These are phyloP conservation scores for Kickxella alabastrina DNA, from an alignment of 192 early-diverging fungal genomes.

Conservation along the genomic window DNA sequence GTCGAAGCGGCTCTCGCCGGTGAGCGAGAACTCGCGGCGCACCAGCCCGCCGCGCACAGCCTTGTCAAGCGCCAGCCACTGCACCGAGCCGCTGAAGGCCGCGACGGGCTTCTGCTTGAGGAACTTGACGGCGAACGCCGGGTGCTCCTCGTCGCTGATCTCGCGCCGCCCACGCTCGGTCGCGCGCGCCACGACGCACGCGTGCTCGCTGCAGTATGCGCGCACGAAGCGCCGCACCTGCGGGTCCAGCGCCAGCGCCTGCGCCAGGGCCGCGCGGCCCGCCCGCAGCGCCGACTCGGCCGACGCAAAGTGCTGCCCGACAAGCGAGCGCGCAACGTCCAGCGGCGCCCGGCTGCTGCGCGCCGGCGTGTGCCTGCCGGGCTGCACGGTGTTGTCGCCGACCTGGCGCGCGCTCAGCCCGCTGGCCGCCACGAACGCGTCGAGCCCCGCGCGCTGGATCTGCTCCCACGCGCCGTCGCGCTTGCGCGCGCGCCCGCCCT, in stretches of 20 bases:
- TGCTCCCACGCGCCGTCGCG: conserved; percentile 39
- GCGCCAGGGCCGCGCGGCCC: conserved; percentile 54
- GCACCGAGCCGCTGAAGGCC: conserved; percentile 61
- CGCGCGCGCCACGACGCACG: conserved; percentile 67
- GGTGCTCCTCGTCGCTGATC: conserved; percentile 71
- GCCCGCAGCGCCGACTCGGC: conserved; percentile 34
- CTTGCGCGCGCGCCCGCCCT: conserved; percentile 41
- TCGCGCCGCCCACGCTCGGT: conserved; percentile 74
- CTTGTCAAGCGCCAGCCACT: conserved; percentile 73
- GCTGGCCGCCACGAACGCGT: conserved; percentile 42
- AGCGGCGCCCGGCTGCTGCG: conserved; percentile 7
- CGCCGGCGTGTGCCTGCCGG: conserved; percentile 36
- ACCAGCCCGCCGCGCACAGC: conserved; percentile 72
- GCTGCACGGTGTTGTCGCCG: conserved; percentile 56
- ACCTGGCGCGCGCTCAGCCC: conserved; percentile 60
- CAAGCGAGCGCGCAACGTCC: conserved; percentile 26
- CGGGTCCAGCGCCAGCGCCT: conserved; percentile 77
- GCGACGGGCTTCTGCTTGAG: conserved; percentile 69
- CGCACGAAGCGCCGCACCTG: conserved; percentile 74
- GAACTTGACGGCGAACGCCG: conserved; percentile 83
- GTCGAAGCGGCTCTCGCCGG: conserved; percentile 27
- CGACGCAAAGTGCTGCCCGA: conserved; percentile 20
- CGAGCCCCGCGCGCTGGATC: conserved; percentile 36
- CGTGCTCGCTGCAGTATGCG: conserved; percentile 62
- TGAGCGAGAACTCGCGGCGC: conserved; percentile 34